Conservation (phyloP, 2,329 filamentous ascomycete species). For the Claviceps sp. region DNA sequence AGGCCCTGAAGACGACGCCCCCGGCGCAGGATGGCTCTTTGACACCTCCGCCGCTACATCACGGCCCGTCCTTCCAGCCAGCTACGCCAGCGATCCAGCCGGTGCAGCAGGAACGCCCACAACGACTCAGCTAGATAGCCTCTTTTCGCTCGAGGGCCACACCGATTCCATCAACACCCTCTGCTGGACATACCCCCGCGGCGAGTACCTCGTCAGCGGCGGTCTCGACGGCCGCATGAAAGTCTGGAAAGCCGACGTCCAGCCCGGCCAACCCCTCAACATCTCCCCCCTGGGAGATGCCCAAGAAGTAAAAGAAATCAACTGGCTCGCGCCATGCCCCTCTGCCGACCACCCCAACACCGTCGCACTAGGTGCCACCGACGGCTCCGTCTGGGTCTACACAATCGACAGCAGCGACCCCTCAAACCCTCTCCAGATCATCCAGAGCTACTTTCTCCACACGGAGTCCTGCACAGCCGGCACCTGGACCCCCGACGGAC, state of each 20-base stretch:
- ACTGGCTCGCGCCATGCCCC: slow-evolving; percentile 74
- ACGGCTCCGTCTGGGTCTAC: slow-evolving; percentile 94
- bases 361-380: slow-evolving; percentile 73
- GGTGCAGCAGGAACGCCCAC: slow-evolving; percentile 35
- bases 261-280: slow-evolving; percentile 24
- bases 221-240: slow-evolving; percentile 77
- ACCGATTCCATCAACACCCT: slow-evolving; percentile 82
- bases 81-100: slow-evolving; percentile 54
- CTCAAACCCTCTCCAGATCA: slow-evolving; percentile 55
- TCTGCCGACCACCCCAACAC: slow-evolving; percentile 60
- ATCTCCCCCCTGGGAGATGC: slow-evolving; percentile 58
- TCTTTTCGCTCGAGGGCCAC: slow-evolving; percentile 78
- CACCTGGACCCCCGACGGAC: slow-evolving; percentile 79
- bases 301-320: slow-evolving; percentile 88
- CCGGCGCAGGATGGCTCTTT: slow-evolving; percentile 76
- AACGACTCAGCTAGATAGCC: slow-evolving; percentile 44
- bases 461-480: slow-evolving; percentile 78
- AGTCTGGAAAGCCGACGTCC: slow-evolving; percentile 45
- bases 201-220: slow-evolving; percentile 74
- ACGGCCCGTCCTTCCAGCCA: slow-evolving; percentile 59
- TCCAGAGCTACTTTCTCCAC: slow-evolving; percentile 88
- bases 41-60: slow-evolving; percentile 53
- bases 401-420: slow-evolving; percentile 56
- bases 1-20: slow-evolving; percentile 42
- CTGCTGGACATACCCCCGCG: slow-evolving; percentile 67